These are phyloP conservation scores for Claviceps fusiformis DNA, from an alignment of 2,329 filamentous ascomycete genomes.

Conservation along the genomic window DNA sequence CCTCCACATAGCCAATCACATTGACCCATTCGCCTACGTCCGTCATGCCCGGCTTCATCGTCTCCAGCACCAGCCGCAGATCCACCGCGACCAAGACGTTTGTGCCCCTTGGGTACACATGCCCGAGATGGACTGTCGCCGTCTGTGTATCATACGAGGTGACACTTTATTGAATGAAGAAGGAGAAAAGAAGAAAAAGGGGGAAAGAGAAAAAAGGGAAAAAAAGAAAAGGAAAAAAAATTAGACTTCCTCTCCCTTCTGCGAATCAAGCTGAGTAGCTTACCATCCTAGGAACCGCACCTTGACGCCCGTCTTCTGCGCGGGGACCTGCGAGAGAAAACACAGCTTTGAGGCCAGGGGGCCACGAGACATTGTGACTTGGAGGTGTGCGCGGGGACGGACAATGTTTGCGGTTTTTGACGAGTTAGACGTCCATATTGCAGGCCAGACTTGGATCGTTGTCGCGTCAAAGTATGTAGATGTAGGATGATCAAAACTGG, in stretches of 20 bases:
- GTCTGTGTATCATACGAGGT: slow-evolving; percentile 35
- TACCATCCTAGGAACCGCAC: slow-evolving; percentile 89
- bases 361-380: slow-evolving; percentile 33
- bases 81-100: slow-evolving; percentile 48
- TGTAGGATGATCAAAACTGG: neutral
- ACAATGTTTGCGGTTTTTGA: neutral
- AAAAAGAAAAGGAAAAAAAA: neutral
- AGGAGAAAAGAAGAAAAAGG: too few relatives aligned
- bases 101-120: slow-evolving; percentile 42
- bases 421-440: neutral
- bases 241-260: neutral
- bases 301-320: slow-evolving; percentile 50
- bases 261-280: slow-evolving; percentile 17
- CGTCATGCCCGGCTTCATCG: slow-evolving; percentile 47
- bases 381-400: neutral
- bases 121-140: slow-evolving; percentile 53
- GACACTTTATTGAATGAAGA: slow-evolving; percentile 25
- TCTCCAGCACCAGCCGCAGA: slow-evolving; percentile 55
- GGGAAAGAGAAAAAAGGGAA: too few relatives aligned
- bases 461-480: neutral
- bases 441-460: neutral
- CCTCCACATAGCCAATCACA: slow-evolving; percentile 62
- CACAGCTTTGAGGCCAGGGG: slow-evolving; percentile 52
- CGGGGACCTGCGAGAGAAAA: slow-evolving; percentile 48
- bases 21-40: slow-evolving; percentile 79